Evolutionary conservation across 2,329 filamentous ascomycete genomes (phyloP).

Genomic region (Fusarium armeniacum): DNA sequence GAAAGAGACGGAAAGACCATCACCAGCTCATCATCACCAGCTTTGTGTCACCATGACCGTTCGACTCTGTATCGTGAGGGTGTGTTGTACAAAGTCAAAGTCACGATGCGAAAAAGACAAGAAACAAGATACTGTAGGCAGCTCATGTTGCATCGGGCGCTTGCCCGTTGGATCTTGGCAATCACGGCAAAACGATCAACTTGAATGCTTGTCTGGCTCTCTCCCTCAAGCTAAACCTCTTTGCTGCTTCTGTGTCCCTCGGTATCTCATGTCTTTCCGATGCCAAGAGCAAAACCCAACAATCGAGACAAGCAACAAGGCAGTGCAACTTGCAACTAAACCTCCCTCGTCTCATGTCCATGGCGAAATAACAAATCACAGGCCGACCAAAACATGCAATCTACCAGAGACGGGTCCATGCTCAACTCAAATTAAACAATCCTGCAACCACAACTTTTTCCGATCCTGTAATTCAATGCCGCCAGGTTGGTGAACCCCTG

Average conservation of each 20-base stretch:
- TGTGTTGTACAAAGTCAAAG: constrained; percentile 4
- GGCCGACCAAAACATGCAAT: constrained; percentile 2
- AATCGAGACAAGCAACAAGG: constrained; percentile 1
- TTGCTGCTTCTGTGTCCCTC: background rate
- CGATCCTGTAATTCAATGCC: constrained; percentile 4
- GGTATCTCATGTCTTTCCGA: background rate
- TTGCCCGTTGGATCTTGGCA: constrained; percentile 6
- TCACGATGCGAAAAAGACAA: background rate
- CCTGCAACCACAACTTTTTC: background rate
- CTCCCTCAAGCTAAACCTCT: background rate
- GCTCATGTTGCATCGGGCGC: background rate
- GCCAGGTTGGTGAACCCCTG: constrained; percentile 1
- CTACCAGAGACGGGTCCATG: constrained; percentile 1
- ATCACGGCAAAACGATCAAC: background rate
- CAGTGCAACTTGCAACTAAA: constrained; percentile 1
- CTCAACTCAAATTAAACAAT: constrained; percentile 8
- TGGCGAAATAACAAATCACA: constrained; percentile 13
- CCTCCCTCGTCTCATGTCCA: background rate
- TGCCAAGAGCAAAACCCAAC: background rate
- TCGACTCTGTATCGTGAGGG: background rate
- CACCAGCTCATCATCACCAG: constrained; percentile 12
- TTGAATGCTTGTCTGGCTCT: background rate
- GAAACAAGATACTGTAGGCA: background rate
- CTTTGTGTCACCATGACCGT: background rate
- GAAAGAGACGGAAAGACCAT: background rate